phyloP scores from a whole-genome alignment of 2,329 filamentous ascomycete genomes.

The Canariomyces notabilis region DNA sequence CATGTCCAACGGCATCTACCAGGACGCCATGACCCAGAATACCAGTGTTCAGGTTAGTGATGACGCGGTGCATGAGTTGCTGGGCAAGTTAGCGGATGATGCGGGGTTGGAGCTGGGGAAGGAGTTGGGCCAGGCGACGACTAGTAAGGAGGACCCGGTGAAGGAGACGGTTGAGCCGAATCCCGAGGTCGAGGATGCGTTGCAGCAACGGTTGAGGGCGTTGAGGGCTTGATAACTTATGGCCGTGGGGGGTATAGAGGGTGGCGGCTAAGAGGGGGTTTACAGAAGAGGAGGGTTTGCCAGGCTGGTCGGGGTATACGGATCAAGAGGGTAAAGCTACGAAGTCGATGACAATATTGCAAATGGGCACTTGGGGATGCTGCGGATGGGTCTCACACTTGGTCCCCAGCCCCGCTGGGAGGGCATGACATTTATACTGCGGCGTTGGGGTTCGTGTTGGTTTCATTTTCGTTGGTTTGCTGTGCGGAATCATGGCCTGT shows the following conservation, averaged over 20 bases:
- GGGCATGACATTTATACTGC: too few species aligned
- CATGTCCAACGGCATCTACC: conserved; percentile 69
- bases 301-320: not conserved
- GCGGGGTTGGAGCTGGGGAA: conserved; percentile 76
- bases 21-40: conserved; percentile 75
- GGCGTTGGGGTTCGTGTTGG: conserved; percentile 1
- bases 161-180: conserved; percentile 58
- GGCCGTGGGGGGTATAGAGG: not conserved
- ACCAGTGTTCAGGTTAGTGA: conserved; percentile 69
- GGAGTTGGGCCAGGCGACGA: conserved; percentile 59
- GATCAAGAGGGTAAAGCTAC: not conserved
- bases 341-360: too few species aligned
- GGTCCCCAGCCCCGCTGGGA: too few species aligned
- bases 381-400: too few species aligned
- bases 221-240: conserved; percentile 44
- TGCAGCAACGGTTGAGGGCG: conserved; percentile 57
- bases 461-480: too few species aligned
- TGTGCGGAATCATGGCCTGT: too few species aligned
- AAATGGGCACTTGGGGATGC: too few species aligned
- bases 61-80: conserved; percentile 80
- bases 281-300: too few species aligned
- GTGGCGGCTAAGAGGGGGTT: too few species aligned
- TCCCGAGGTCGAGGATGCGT: conserved; percentile 72
- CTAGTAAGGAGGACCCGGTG: conserved; percentile 53
- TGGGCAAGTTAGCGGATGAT: conserved; percentile 82